These are phyloP conservation scores for Hypoxylon fragiforme DNA, from an alignment of 495 filamentous ascomycete species.

Conservation along the genomic window DNA sequence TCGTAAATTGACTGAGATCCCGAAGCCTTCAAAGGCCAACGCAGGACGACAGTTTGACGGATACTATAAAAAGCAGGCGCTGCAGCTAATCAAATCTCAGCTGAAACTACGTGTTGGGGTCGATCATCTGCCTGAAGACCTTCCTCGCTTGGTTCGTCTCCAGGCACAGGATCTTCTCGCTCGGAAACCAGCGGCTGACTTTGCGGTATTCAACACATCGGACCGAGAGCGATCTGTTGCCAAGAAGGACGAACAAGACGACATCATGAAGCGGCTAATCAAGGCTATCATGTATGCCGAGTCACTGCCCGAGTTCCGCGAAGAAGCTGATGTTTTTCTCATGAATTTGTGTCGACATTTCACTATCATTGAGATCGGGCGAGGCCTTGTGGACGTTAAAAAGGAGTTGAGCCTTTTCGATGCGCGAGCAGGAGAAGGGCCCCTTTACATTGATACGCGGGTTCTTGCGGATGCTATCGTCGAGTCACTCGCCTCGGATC, in stretches of 20 bases:
- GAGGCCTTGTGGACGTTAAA: slow-evolving; percentile 73
- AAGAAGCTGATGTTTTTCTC: slow-evolving; percentile 71
- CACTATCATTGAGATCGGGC: slow-evolving; percentile 85
- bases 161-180: slow-evolving; percentile 83
- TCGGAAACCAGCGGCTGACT: slow-evolving; percentile 63
- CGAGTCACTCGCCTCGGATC: slow-evolving; percentile 84
- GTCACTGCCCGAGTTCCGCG: slow-evolving; percentile 76
- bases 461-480: slow-evolving; percentile 86
- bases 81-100: slow-evolving; percentile 81
- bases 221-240: slow-evolving; percentile 79
- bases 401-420: slow-evolving; percentile 75
- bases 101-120: slow-evolving; percentile 86
- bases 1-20: slow-evolving; percentile 76
- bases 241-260: slow-evolving; percentile 84
- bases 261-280: slow-evolving; percentile 77
- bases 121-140: slow-evolving; percentile 86
- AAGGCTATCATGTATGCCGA: slow-evolving; percentile 86
- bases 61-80: slow-evolving; percentile 92
- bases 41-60: slow-evolving; percentile 70
- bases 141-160: slow-evolving; percentile 78
- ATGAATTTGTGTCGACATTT: slow-evolving; percentile 85
- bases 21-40: slow-evolving; percentile 56
- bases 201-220: slow-evolving; percentile 66
- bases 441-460: slow-evolving; percentile 79
- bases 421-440: slow-evolving; percentile 81